phyloP scores from a whole-genome alignment of 73 alveolate genomes.

The Strombidium stylifer region DNA sequence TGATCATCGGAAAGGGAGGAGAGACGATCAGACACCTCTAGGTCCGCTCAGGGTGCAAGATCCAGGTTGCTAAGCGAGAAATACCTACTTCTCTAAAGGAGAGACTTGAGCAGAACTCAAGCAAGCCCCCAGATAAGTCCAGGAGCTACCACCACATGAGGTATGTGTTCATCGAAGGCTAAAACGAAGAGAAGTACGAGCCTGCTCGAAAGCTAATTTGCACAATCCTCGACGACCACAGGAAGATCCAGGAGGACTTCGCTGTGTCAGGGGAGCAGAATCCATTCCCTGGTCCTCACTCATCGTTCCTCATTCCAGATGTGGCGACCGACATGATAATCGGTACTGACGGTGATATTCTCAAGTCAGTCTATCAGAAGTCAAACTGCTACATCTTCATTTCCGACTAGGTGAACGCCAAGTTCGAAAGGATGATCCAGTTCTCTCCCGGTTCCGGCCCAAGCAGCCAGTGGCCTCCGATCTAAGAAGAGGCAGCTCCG shows the following conservation, averaged over 20 bases:
- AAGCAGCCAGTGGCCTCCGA: no score
- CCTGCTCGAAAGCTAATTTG: conserved; percentile 77
- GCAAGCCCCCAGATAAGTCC: no score
- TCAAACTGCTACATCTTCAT: conserved; percentile 69
- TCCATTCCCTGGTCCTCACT: conserved; percentile 85
- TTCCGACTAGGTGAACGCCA: conserved; percentile 37
- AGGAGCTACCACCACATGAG: conserved; percentile 84
- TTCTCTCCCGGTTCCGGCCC: conserved; percentile 17
- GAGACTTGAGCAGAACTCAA: no score
- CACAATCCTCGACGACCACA: conserved; percentile 84
- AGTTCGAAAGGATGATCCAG: conserved; percentile 32
- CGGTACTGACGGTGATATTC: conserved; percentile 79
- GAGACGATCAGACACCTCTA: conserved; percentile 75
- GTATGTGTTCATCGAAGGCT: conserved; percentile 93
- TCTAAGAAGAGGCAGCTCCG: no score
- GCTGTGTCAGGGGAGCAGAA: conserved; percentile 66
- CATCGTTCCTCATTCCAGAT: conserved; percentile 70
- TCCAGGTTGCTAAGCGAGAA: conserved; percentile 79
- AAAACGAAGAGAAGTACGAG: conserved; percentile 82
- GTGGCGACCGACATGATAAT: conserved; percentile 66
- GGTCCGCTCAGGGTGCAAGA: conserved; percentile 71
- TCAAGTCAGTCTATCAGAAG: conserved; percentile 69
- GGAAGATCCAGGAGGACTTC: conserved; percentile 53
- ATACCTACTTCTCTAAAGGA: conserved; percentile 50
- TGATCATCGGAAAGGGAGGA: conserved; percentile 85